A percentile compares a stretch with the other conserved stretches of the same genome.
phyloP scores from a whole-genome alignment of 202 grass and related monocot genomes.

The Carex arenaria region DNA sequence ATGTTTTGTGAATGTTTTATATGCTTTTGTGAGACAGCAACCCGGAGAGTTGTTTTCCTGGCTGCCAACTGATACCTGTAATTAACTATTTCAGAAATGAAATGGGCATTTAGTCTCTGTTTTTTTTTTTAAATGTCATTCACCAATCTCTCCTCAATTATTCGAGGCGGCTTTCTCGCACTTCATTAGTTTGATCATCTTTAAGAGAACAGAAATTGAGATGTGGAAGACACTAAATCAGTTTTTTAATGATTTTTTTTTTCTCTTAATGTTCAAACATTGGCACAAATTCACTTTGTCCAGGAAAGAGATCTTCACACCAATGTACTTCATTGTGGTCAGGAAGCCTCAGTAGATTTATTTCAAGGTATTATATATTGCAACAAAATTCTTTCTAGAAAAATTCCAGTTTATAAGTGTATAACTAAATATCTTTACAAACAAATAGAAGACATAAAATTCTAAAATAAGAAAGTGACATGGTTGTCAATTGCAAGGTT shows the following conservation, averaged over 20 bases:
- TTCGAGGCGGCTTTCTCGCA: too few species aligned
- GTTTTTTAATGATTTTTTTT: neutral
- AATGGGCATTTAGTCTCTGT: too few species aligned
- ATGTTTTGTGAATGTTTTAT: too few species aligned
- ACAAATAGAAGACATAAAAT: neutral
- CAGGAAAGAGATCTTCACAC: conserved; percentile 93
- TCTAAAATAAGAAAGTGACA: neutral
- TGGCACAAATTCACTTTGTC: neutral
- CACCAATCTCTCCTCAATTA: too few species aligned
- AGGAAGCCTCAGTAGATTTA: conserved; percentile 48
- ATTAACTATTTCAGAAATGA: too few species aligned
- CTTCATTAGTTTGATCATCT: neutral
- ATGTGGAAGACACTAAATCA: neutral
- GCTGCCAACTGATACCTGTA: too few species aligned
- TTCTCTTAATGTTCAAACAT: neutral
- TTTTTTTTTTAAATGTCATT: neutral
- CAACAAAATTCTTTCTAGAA: neutral
- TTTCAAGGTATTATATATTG: neutral
- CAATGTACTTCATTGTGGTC: conserved; percentile 86
- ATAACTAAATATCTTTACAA: neutral
- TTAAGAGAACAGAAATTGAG: neutral
- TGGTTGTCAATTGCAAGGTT: too few species aligned
- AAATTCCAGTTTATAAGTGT: neutral
- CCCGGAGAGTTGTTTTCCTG: too few species aligned
- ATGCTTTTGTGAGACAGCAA: too few species aligned